Evolutionary conservation across 2,329 filamentous ascomycete species (phyloP).

Genomic region (Chrysosphaeria jannelii): DNA sequence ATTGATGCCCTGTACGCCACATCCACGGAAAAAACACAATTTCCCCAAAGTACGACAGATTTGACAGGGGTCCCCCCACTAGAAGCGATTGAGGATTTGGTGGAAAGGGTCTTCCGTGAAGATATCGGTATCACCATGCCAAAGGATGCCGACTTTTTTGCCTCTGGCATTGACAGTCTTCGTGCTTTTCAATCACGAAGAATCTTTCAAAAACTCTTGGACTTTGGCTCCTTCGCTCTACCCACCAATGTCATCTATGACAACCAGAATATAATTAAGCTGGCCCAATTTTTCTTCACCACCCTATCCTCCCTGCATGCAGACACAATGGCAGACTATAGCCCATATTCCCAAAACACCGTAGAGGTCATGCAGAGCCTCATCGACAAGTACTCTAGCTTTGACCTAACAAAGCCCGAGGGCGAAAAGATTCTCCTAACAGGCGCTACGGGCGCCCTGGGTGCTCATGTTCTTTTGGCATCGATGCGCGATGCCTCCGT

Average conservation of each 20-base stretch:
- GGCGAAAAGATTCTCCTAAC: slow-evolving; percentile 8
- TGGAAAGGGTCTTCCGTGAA: slow-evolving; percentile 7
- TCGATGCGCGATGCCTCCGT: slow-evolving; percentile 10
- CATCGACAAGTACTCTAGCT: slow-evolving; percentile 14
- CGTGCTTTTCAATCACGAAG: slow-evolving; percentile 15
- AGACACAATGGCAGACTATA: neutral
- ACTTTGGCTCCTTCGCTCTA: slow-evolving; percentile 8
- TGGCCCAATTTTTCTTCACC: slow-evolving; percentile 9
- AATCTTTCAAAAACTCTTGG: slow-evolving; percentile 11
- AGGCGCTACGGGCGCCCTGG: slow-evolving; percentile 14
- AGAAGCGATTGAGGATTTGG: slow-evolving; percentile 5
- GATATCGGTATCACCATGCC: slow-evolving; percentile 9
- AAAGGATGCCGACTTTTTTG: slow-evolving; percentile 12
- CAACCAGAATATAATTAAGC: slow-evolving; percentile 9
- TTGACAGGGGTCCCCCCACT: neutral
- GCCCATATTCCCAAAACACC: no score
- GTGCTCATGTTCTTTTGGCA: slow-evolving; percentile 11
- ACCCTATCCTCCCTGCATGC: slow-evolving; percentile 1
- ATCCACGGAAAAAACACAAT: no score
- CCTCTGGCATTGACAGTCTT: slow-evolving; percentile 15
- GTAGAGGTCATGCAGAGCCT: slow-evolving; percentile 11
- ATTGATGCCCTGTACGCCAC: slow-evolving; percentile 9
- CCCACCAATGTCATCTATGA: slow-evolving; percentile 14
- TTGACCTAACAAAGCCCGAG: slow-evolving; percentile 5
- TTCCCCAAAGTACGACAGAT: no score